Conservation (phyloP, 2,329 filamentous ascomycete species). For the Aureobasidium sp. region DNA sequence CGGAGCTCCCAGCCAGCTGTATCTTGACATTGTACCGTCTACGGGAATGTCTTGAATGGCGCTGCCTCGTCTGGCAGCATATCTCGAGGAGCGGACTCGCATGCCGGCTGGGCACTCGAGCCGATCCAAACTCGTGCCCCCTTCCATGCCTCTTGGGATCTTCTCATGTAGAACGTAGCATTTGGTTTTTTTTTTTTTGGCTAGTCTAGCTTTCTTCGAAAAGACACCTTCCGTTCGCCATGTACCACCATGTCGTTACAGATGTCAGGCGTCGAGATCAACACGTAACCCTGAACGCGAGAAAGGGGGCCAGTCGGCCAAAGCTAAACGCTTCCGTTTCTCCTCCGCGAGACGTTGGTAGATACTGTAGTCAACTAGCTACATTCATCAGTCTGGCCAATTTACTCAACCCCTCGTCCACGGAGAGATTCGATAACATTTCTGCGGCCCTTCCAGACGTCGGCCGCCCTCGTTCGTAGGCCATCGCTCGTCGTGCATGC, state of each 20-base stretch:
- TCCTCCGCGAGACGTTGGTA: neutral
- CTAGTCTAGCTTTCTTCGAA: neutral
- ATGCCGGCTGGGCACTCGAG: neutral
- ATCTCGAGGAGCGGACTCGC: neutral
- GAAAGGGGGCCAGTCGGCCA: constrained; percentile 9
- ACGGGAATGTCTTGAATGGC: neutral
- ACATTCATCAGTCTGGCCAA: neutral
- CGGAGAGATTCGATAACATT: neutral
- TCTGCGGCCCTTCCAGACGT: neutral
- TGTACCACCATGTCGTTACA: constrained; percentile 1
- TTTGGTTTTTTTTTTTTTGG: neutral
- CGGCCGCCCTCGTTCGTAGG: constrained; percentile 1
- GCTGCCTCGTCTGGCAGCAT: neutral
- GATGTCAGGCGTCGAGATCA: neutral
- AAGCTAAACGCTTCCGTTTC: constrained; percentile 8
- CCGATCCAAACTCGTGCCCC: neutral
- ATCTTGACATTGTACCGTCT: neutral
- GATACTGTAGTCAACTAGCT: too few species aligned
- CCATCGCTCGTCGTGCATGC: neutral
- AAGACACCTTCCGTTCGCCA: neutral
- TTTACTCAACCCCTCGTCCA: neutral
- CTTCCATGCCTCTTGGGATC: neutral
- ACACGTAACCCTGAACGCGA: constrained; percentile 9
- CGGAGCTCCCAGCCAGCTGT: neutral
- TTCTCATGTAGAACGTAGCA: neutral